A percentile compares a stretch with the other conserved stretches of the same genome.
Evolutionary conservation across 345 rosid genomes (phyloP).

Genomic region (Trapa bicornis): DNA sequence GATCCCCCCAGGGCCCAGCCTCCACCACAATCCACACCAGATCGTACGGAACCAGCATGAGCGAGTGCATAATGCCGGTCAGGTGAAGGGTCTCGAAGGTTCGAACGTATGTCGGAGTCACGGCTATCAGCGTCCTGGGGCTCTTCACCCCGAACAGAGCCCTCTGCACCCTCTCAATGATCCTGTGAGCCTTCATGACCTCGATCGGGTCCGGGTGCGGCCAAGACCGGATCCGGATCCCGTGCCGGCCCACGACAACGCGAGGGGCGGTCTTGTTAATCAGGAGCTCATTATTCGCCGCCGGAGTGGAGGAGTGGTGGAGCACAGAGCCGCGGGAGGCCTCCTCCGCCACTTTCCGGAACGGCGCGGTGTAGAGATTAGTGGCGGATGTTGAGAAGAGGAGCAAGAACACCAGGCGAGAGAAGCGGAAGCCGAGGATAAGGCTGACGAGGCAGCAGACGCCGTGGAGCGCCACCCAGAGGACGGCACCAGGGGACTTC

Average conservation of each 20-base stretch:
- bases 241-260: slow-evolving; percentile 91
- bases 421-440: slow-evolving; percentile 86
- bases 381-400: slow-evolving; percentile 57
- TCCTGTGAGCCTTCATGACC: slow-evolving; percentile 85
- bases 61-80: slow-evolving; percentile 84
- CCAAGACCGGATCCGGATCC: slow-evolving; percentile 99
- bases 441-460: slow-evolving; percentile 79
- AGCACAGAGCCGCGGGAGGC: slow-evolving; percentile 12
- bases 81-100: slow-evolving; percentile 87
- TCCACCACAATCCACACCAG: slow-evolving; percentile 93
- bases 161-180: slow-evolving; percentile 76
- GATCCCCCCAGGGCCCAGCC: slow-evolving; percentile 52
- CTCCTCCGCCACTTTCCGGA: slow-evolving; percentile 24
- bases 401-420: slow-evolving; percentile 80
- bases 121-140: slow-evolving; percentile 51
- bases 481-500: slow-evolving; percentile 56
- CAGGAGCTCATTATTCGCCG: slow-evolving; percentile 16
- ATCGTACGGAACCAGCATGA: slow-evolving; percentile 82
- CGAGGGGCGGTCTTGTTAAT: slow-evolving; percentile 35
- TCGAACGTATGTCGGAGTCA: slow-evolving; percentile 89
- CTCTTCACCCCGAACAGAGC: slow-evolving; percentile 63
- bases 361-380: slow-evolving; percentile 48
- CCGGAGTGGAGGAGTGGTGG: slow-evolving; percentile 13
- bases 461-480: slow-evolving; percentile 71
- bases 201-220: slow-evolving; percentile 90